Evolutionary conservation across 331 rosid genomes (phyloP), one percentile per base, ranked within the genome.

Genomic region (Rosa hybrid): DNA sequence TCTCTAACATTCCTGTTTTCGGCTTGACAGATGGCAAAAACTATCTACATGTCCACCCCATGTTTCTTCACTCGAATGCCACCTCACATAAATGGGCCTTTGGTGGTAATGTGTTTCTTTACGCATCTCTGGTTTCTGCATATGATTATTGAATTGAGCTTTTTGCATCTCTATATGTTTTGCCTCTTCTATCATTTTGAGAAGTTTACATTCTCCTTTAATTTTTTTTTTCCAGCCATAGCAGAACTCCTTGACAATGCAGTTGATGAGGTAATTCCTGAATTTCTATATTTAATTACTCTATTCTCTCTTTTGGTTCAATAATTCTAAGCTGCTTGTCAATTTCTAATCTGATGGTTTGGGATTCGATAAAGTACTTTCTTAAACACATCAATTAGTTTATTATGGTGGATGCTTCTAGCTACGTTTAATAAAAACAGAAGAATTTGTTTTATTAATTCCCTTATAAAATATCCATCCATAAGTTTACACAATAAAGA

Each of bases 61-160:
- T 81, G 91, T 94, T 94, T 84, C 95, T 94, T 84, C 98, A 90
- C 81, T 94, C 97, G 44, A 94, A 94, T 90, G 97, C 98, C 67
- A 94, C 98, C 69, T 94, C 97, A 11, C 98, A 92, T 75, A 91
- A 88, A 82, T 94, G 98, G 98, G 92, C 88, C 70, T 92, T 90
- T 72, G 97, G 98, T 34, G 98, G 98, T 94, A 90, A 25, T 64
- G 50, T 83, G 69, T 72, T 83, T 78, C 60, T 30, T 74, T 34
- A 8, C 23, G 2, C 0, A 6, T 62, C 38, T 12, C 6, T 59
- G 75, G 23, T 48, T 34, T 71, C 69, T 71, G 69, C 9, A 74
- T 81, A 63, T 63, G 60, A 46, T 17, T 51, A 38, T 56, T 38
- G 20, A 49, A 49, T 38, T 34, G 1, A 59, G 73, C 48, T 70